Conservation (phyloP, 2,329 filamentous ascomycete genomes). For the Diaporthe sp. region DNA sequence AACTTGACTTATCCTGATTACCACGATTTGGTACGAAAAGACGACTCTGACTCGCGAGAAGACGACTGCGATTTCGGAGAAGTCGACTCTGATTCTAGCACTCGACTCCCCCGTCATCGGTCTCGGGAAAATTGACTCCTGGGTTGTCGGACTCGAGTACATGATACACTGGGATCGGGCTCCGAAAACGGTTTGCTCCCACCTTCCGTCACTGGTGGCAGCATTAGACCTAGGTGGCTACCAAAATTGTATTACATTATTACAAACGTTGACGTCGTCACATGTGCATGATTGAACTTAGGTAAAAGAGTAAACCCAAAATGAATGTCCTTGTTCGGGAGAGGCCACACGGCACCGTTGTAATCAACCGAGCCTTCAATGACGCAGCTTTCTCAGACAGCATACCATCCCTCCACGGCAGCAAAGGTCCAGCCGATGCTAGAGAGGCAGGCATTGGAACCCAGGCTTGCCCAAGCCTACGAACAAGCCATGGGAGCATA, state of each 20-base stretch:
- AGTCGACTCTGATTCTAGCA: too few relatives aligned
- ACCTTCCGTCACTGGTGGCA: neutral
- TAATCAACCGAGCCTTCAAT: neutral
- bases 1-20: neutral
- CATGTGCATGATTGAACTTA: neutral
- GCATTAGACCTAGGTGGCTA: neutral
- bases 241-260: neutral
- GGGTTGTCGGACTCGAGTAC: neutral
- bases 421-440: neutral
- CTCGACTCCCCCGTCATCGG: too few relatives aligned
- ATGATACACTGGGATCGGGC: neutral
- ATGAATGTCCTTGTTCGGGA: neutral
- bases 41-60: too few relatives aligned
- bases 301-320: neutral
- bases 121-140: neutral
- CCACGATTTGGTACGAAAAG: neutral
- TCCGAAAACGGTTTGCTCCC: neutral
- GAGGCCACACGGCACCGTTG: neutral
- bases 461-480: neutral
- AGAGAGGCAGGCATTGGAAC: neutral
- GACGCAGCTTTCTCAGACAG: neutral
- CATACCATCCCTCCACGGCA: neutral
- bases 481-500: neutral
- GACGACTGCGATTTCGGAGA: too few relatives aligned
- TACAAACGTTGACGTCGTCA: neutral